Evolutionary conservation across 805 yeast genomes (phyloP).

Genomic region (Suhomyces kilbournensis): DNA sequence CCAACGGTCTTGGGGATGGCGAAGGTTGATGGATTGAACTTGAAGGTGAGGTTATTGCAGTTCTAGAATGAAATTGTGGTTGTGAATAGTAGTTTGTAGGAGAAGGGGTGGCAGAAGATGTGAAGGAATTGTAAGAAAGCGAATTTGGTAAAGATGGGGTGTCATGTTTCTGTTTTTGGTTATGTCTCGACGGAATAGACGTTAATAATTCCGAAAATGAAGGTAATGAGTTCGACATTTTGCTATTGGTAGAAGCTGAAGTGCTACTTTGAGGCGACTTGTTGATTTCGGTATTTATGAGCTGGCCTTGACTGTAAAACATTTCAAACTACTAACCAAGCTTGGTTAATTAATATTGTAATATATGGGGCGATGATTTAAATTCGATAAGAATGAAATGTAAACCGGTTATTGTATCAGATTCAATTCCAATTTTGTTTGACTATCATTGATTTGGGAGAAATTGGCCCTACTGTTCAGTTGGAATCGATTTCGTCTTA

Average conservation of each 20-base stretch:
- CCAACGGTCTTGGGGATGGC: not conserved
- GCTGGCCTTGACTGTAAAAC: constrained; percentile 1
- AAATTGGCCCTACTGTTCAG: not conserved
- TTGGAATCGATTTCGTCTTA: not conserved
- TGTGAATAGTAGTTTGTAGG: constrained; percentile 1
- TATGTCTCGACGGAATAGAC: constrained; percentile 20
- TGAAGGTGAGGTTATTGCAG: not conserved
- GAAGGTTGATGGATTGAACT: not conserved
- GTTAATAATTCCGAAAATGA: constrained; percentile 33
- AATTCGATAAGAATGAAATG: not conserved
- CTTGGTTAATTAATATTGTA: not conserved
- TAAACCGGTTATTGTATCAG: not conserved
- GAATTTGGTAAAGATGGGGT: not conserved
- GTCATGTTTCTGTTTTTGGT: not conserved
- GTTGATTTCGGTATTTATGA: not conserved
- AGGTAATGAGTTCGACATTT: constrained; percentile 21
- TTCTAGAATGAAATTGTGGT: not conserved
- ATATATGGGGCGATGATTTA: not conserved
- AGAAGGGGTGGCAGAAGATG: not conserved
- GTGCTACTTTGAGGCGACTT: not conserved
- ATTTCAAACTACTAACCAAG: not conserved
- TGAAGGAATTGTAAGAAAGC: not conserved
- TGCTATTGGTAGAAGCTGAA: not conserved
- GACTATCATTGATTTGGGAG: not conserved
- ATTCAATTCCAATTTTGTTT: not conserved